A percentile compares a stretch with the other conserved stretches of the same genome.
Conservation (phyloP, 495 filamentous ascomycete species). For the Neurospora sp. region DNA sequence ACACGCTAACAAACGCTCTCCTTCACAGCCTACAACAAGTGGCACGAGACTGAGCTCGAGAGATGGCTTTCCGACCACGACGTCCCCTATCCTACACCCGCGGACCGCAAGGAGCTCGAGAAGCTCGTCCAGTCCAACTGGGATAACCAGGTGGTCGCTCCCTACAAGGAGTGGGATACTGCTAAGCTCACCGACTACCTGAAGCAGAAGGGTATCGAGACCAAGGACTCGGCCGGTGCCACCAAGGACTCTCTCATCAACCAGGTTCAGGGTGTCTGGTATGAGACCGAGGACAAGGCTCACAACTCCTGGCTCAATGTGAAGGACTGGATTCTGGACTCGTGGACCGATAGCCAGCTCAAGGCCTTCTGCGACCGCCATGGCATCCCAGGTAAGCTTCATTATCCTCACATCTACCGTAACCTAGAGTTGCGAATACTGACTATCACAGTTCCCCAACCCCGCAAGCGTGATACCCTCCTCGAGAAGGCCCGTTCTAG, state of each 20-base stretch:
- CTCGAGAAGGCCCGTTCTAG: slow-evolving; percentile 68
- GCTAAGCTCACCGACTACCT: slow-evolving; percentile 56
- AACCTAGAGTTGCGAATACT: not conserved
- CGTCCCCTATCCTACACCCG: slow-evolving; percentile 71
- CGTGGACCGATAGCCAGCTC: slow-evolving; percentile 59
- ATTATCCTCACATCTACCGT: not conserved
- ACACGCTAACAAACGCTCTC: not conserved
- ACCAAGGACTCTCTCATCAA: slow-evolving; percentile 57
- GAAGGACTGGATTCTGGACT: slow-evolving; percentile 91
- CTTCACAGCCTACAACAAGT: slow-evolving; percentile 83
- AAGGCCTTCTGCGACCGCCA: slow-evolving; percentile 90
- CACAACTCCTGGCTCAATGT: slow-evolving; percentile 58
- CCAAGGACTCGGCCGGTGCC: slow-evolving; percentile 48
- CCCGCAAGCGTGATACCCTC: slow-evolving; percentile 73
- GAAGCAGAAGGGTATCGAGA: slow-evolving; percentile 54
- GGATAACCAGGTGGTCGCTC: slow-evolving; percentile 53
- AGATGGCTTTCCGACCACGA: slow-evolving; percentile 93
- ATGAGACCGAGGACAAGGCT: slow-evolving; percentile 63
- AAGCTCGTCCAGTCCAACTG: slow-evolving; percentile 82
- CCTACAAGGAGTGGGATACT: slow-evolving; percentile 65
- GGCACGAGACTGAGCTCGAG: slow-evolving; percentile 96
- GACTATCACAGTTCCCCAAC: slow-evolving; percentile 49
- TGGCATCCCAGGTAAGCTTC: slow-evolving; percentile 54
- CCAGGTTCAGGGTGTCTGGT: slow-evolving; percentile 62
- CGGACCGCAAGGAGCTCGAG: slow-evolving; percentile 81